phyloP scores from a whole-genome alignment of 129 eudicot species.

The Silybum marianum region DNA sequence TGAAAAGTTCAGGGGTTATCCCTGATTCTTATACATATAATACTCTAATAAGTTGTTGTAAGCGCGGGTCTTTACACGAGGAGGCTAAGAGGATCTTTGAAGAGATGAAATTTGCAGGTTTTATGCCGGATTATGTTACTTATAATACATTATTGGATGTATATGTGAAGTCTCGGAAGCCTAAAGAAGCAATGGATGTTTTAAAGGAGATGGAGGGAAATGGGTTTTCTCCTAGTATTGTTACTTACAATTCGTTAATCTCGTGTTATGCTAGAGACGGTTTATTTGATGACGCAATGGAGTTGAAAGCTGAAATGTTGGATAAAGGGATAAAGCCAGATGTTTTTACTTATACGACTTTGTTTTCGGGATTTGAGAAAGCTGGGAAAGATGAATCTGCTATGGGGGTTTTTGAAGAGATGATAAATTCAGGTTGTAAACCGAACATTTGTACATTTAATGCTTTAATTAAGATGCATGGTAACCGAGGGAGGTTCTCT shows the following conservation, averaged over 20 bases:
- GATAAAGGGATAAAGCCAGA: conserved; percentile 78
- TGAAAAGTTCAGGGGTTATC: conserved; percentile 61
- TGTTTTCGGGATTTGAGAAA: conserved; percentile 91
- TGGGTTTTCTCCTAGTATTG: conserved; percentile 72
- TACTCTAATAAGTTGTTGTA: conserved; percentile 84
- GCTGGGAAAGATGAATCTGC: conserved; percentile 90
- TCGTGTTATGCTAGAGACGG: conserved; percentile 87
- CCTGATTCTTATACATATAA: conserved; percentile 89
- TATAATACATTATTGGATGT: conserved; percentile 90
- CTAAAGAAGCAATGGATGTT: conserved; percentile 84
- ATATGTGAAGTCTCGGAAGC: conserved; percentile 83
- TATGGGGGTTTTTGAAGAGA: conserved; percentile 69
- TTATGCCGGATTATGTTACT: conserved; percentile 81
- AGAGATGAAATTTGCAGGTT: conserved; percentile 80
- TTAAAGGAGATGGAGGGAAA: conserved; percentile 74
- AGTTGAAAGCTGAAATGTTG: conserved; percentile 65
- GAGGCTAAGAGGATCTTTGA: conserved; percentile 74
- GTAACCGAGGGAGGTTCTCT: conserved; percentile 62
- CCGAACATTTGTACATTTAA: conserved; percentile 87
- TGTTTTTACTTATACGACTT: conserved; percentile 83
- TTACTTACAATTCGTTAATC: conserved; percentile 85
- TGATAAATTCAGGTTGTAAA: conserved; percentile 69
- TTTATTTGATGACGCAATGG: conserved; percentile 83
- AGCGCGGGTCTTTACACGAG: conserved; percentile 71
- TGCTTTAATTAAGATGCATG: conserved; percentile 82